Evolutionary conservation across 192 early-diverging fungal genomes (phyloP).

Genomic region (Coemansia sp.): DNA sequence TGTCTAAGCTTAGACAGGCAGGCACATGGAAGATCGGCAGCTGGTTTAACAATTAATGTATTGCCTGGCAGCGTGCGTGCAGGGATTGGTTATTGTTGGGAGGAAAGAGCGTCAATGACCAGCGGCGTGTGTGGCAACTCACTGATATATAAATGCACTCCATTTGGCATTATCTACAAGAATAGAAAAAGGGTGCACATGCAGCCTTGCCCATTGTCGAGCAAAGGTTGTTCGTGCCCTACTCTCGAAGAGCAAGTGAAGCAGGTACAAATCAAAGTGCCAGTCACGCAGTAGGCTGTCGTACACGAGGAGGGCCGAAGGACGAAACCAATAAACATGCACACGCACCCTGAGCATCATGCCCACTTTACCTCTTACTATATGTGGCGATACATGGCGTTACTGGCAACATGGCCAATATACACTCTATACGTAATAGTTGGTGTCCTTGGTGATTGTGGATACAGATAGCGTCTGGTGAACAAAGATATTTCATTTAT

Average conservation of each 20-base stretch:
- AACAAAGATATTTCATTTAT: background rate
- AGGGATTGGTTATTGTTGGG: background rate
- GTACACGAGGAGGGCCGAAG: background rate
- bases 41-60: background rate
- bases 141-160: background rate
- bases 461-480: background rate
- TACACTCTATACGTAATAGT: background rate
- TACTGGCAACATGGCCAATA: slow-evolving; percentile 6
- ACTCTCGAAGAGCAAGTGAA: background rate
- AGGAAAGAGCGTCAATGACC: background rate
- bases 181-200: background rate
- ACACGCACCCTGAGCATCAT: background rate
- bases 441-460: background rate
- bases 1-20: background rate
- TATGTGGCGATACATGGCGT: background rate
- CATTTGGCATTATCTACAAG: background rate
- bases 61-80: background rate
- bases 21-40: background rate
- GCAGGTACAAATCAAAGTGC: background rate
- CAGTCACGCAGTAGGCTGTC: background rate
- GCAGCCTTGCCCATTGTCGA: background rate
- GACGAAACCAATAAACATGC: background rate
- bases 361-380: background rate
- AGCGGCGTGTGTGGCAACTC: background rate
- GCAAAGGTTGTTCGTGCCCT: background rate